Base-by-base conservation (phyloP, 176 grass and related monocot genomes). In the Elymus sibiricus region DNA sequence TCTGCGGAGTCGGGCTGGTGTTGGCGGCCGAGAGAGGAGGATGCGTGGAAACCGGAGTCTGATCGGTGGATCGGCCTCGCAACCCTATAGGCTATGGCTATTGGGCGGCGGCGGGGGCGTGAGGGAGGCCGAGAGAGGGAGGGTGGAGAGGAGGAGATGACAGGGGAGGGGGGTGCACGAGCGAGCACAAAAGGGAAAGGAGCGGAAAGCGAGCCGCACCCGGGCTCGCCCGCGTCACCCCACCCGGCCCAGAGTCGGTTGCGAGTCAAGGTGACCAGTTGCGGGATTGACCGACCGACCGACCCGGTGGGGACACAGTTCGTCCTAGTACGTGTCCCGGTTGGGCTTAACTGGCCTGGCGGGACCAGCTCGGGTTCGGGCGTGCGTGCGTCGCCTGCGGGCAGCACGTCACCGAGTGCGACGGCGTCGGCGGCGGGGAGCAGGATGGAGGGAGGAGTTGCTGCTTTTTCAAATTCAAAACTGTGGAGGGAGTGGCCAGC, bases 391-490 rank as follows among this genome's bases (percentile, higher is more conserved):
- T 28, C 71, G 71, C 42, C 71, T 13, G 70, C 42, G 1, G 1
- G 43, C 72, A 31, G 43, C 74, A 76, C 46, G 74, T 13, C 74
- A 76, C 46, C 15, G 9, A 53, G 72, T 7, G 42, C 43, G 72
- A 74, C 71, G 25, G 17, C 72, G 72, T 17, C 72, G 72, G 25
- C 74, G 74, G 74, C 46, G 74, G 55, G 76, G 58, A 32, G 39
- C 44, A 24, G 26, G 25, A 22, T 34, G 80, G 85, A 59, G 64
- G 21, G 68, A 26, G 37, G 55, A 17, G 84, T 13, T 46, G 62
- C 89, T 1, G 15, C 58, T 87, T 87, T 79, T 90, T 87, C 84
- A 87, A 90, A 87, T 90, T 87, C 84, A 90, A 90, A 87, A 86
- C 26, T 31, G 80, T 74, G 89, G 79, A 87, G 89, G 65, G 88